A percentile compares a stretch with the other conserved stretches of the same genome.
phyloP scores from a whole-genome alignment of 139 green algal species.

The Chlorella vulgaris region DNA sequence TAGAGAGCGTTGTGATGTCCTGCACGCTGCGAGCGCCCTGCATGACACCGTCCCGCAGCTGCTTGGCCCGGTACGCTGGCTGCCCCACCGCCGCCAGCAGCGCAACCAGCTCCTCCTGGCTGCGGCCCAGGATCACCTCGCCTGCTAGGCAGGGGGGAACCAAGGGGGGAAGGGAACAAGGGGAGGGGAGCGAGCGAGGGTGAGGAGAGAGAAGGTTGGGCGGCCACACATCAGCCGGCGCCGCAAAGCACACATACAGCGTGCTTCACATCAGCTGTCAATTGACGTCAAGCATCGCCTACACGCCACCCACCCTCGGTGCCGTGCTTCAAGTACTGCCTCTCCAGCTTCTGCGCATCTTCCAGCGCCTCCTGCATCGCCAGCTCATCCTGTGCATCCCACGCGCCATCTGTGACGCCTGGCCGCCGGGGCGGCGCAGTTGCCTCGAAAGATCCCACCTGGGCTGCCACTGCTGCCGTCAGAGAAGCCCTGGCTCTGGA shows the following conservation, averaged over 20 bases:
- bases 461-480: slow-evolving; percentile 1
- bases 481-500: background rate
- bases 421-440: slow-evolving; percentile 27
- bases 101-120: slow-evolving; percentile 53
- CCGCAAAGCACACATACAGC: too few species aligned
- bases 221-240: too few species aligned
- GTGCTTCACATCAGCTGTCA: too few species aligned
- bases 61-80: slow-evolving; percentile 68
- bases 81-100: slow-evolving; percentile 55
- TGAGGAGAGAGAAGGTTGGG: too few species aligned
- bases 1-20: slow-evolving; percentile 66
- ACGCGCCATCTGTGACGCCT: slow-evolving; percentile 54
- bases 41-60: slow-evolving; percentile 71
- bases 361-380: slow-evolving; percentile 47
- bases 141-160: background rate
- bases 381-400: slow-evolving; percentile 44
- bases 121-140: slow-evolving; percentile 62
- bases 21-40: slow-evolving; percentile 57
- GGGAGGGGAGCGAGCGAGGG: background rate
- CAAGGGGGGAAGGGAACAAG: background rate
- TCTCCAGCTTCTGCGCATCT: slow-evolving; percentile 41
- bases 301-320: too few species aligned
- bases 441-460: slow-evolving; percentile 12
- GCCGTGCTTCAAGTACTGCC: slow-evolving; percentile 30
- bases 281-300: too few species aligned